Evolutionary conservation across 768 basidiomycete species (phyloP).

Genomic region (Tricholoma flavovirens): DNA sequence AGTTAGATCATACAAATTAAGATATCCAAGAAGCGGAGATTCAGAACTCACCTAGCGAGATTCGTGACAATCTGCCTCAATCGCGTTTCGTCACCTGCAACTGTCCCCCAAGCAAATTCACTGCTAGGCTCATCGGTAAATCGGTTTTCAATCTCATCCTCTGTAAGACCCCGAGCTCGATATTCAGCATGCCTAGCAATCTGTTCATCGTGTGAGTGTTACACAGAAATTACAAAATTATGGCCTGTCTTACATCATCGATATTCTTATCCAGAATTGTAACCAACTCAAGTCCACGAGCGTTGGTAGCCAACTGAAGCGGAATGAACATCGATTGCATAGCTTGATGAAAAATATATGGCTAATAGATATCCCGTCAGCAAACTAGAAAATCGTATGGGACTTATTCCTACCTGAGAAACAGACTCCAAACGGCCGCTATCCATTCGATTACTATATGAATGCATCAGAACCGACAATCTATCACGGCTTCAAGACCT

Average conservation of each 20-base stretch:
- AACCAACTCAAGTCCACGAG: constrained; percentile 51
- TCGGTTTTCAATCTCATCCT: constrained; percentile 23
- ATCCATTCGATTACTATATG: constrained; percentile 57
- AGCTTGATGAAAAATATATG: constrained; percentile 58
- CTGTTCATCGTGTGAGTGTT: constrained; percentile 17
- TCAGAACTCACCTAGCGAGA: constrained; percentile 44
- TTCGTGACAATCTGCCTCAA: constrained; percentile 65
- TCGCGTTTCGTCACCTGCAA: constrained; percentile 67
- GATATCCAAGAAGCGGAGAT: background rate
- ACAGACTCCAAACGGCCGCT: constrained; percentile 61
- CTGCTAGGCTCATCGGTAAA: constrained; percentile 25
- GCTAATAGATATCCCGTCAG: constrained; percentile 19
- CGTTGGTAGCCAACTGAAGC: constrained; percentile 48
- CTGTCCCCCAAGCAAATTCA: constrained; percentile 39
- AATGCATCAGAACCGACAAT: background rate
- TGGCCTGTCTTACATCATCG: constrained; percentile 34
- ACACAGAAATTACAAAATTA: background rate
- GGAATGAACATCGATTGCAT: constrained; percentile 55
- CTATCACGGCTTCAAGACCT: background rate
- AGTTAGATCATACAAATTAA: background rate
- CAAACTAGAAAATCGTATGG: background rate
- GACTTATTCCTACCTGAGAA: constrained; percentile 23
- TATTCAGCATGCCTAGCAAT: constrained; percentile 42
- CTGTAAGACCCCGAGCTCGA: constrained; percentile 36
- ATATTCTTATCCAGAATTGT: constrained; percentile 51